These are phyloP conservation scores for Eragrostis nindensis DNA, from an alignment of 176 grass and related monocot genomes.

Conservation along the genomic window DNA sequence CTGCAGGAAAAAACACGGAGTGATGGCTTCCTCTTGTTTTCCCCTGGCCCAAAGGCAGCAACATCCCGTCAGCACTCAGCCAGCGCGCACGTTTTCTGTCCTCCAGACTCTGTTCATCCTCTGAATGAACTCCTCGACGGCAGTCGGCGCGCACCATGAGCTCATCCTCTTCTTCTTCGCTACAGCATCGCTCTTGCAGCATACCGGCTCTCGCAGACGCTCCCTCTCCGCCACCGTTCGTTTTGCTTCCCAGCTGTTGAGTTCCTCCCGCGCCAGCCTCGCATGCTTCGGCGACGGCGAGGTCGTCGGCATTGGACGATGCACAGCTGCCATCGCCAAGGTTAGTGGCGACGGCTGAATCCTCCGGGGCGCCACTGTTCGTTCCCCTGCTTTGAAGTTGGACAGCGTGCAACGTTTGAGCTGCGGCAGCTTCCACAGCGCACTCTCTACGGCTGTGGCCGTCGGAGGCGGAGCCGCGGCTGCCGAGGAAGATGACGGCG, in stretches of 20 bases:
- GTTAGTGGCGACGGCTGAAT: not conserved
- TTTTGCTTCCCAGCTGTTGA: not conserved
- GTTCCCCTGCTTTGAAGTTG: not conserved
- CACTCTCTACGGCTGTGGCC: not conserved
- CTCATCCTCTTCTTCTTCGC: constrained; percentile 28
- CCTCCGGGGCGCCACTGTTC: not conserved
- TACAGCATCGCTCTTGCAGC: not conserved
- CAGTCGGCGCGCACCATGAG: constrained; percentile 48
- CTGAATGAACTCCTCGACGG: constrained; percentile 81
- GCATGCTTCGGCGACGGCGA: not conserved
- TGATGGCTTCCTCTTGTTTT: not conserved
- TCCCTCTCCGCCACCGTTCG: not conserved
- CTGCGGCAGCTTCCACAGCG: not conserved
- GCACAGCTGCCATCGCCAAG: not conserved
- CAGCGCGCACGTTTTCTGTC: constrained; percentile 30
- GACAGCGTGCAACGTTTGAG: too few relatives aligned
- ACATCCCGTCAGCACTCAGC: not conserved
- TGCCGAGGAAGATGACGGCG: constrained; percentile 42
- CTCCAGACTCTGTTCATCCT: constrained; percentile 74
- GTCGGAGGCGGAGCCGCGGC: not conserved
- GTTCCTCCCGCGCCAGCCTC: not conserved
- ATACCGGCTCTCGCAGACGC: not conserved
- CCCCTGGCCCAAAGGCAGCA: too few relatives aligned
- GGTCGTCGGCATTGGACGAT: not conserved
- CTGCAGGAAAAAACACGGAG: not conserved